These are phyloP conservation scores for Starmerella bombicola DNA, from an alignment of 805 yeast species.

Conservation along the genomic window DNA sequence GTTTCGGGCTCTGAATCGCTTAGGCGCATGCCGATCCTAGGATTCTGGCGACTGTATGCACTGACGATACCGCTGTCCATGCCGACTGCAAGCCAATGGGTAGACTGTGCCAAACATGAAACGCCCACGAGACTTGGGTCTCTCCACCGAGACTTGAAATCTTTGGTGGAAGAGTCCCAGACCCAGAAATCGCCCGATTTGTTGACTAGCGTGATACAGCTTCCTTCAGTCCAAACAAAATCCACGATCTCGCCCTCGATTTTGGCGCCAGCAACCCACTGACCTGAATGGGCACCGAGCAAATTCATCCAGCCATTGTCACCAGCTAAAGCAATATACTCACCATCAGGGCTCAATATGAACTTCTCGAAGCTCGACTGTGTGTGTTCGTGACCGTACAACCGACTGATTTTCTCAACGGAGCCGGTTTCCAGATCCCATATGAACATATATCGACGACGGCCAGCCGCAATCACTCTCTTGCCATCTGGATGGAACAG, in stretches of 20 bases:
- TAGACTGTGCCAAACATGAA: conserved; percentile 62
- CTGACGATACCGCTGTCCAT: conserved; percentile 80
- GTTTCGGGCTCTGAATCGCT: conserved; percentile 27
- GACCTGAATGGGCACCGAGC: conserved; percentile 64
- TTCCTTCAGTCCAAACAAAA: conserved; percentile 49
- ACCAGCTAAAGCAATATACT: conserved; percentile 63
- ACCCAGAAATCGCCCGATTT: conserved; percentile 84
- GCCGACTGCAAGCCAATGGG: conserved; percentile 83
- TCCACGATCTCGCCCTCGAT: conserved; percentile 80
- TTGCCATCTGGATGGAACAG: conserved; percentile 44
- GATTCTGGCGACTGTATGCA: conserved; percentile 50
- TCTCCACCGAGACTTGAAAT: conserved; percentile 57
- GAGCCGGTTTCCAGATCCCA: conserved; percentile 72
- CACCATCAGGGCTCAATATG: conserved; percentile 55
- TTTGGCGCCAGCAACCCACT: conserved; percentile 76
- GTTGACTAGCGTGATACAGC: conserved; percentile 47
- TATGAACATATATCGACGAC: conserved; percentile 81
- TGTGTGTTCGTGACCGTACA: conserved; percentile 78
- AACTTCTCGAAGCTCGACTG: conserved; percentile 84
- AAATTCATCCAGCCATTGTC: conserved; percentile 85
- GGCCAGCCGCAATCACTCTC: conserved; percentile 70
- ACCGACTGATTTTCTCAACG: conserved; percentile 71
- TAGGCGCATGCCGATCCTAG: conserved; percentile 22
- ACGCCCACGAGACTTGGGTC: conserved; percentile 80
- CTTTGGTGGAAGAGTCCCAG: conserved; percentile 43